Percentiles rank a stretch among this genome's conserved stretches.
Conservation (phyloP, 768 basidiomycete species). For the Termitomyces sp. region DNA sequence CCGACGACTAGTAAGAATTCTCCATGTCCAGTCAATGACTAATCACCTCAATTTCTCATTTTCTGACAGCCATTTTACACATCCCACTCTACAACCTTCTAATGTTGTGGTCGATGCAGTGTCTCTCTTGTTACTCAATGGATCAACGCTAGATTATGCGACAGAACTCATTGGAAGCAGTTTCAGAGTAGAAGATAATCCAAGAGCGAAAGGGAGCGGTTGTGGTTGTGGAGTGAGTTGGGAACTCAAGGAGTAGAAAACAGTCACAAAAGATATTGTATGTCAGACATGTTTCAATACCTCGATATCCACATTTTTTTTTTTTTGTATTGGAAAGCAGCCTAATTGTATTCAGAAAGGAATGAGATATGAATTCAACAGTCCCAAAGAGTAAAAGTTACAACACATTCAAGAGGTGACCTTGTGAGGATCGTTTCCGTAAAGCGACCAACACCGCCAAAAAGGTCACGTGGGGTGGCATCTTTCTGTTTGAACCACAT, state of each 20-base stretch:
- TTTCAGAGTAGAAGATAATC: constrained; percentile 81
- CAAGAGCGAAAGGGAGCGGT: constrained; percentile 82
- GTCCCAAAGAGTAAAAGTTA: background rate
- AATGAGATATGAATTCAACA: background rate
- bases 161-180: constrained; percentile 94
- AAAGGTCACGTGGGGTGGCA: constrained; percentile 7
- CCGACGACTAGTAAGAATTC: constrained; percentile 80
- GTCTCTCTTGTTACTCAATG: constrained; percentile 80
- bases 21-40: background rate
- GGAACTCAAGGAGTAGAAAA: constrained; percentile 61
- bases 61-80: constrained; percentile 56
- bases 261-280: background rate
- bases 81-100: constrained; percentile 63
- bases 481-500: constrained; percentile 10
- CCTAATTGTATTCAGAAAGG: background rate
- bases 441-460: too few species aligned
- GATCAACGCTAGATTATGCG: constrained; percentile 84
- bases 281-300: background rate
- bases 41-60: constrained; percentile 3
- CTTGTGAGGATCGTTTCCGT: constrained; percentile 8
- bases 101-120: constrained; percentile 82
- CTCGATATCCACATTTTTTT: background rate
- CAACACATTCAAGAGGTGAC: background rate
- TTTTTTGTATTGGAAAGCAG: background rate
- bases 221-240: constrained; percentile 97